Conservation (phyloP, 768 basidiomycete species). For the Pleurotus cornucopiae region DNA sequence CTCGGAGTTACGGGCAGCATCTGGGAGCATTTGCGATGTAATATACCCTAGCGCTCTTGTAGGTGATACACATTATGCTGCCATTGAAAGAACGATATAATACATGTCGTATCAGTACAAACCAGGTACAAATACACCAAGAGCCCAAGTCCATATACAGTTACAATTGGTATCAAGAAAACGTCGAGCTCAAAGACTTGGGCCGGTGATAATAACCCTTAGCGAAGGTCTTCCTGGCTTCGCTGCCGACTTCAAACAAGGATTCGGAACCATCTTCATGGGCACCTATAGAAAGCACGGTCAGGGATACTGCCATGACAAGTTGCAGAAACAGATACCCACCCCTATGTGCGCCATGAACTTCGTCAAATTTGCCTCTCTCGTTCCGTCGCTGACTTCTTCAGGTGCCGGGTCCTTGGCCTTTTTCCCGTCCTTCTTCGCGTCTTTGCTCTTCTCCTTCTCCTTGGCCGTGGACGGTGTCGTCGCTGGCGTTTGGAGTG, state of each 20-base stretch:
- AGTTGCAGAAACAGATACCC: slow-evolving; percentile 13
- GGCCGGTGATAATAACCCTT: slow-evolving; percentile 2
- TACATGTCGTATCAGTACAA: too few species aligned
- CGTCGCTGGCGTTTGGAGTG: slow-evolving; percentile 10
- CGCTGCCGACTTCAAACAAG: background rate
- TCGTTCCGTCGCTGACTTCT: slow-evolving; percentile 18
- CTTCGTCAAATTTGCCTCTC: slow-evolving; percentile 36
- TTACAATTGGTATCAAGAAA: too few species aligned
- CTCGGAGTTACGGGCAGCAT: too few species aligned
- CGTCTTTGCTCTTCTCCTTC: background rate
- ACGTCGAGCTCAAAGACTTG: background rate
- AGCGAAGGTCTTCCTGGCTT: slow-evolving; percentile 2
- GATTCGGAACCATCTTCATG: slow-evolving; percentile 4
- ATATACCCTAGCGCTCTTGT: too few species aligned
- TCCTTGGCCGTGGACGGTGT: background rate
- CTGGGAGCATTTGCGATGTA: too few species aligned
- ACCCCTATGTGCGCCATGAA: slow-evolving; percentile 48
- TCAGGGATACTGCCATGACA: background rate
- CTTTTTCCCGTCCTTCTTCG: slow-evolving; percentile 1
- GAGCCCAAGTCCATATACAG: too few species aligned
- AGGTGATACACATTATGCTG: too few species aligned
- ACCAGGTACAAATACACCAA: too few species aligned
- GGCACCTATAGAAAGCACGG: background rate
- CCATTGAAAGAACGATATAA: too few species aligned
- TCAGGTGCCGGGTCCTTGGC: slow-evolving; percentile 10